phyloP scores from a whole-genome alignment of 805 yeast genomes.

The Schwanniomyces polymorphus region DNA sequence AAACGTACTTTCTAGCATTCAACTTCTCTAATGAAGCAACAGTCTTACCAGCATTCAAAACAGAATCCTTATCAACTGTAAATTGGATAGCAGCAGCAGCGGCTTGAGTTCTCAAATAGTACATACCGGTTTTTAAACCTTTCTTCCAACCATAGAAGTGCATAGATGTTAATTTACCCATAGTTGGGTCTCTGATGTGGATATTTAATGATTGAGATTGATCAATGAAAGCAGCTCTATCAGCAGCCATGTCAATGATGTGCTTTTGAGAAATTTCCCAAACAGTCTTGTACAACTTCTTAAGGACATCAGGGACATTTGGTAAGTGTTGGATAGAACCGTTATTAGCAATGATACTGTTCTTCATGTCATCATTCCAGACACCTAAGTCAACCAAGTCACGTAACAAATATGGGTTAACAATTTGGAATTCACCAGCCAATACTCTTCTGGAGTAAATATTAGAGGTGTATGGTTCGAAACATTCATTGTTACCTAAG shows the following conservation, averaged over 20 bases:
- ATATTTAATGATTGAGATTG: constrained; percentile 94
- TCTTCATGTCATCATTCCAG: constrained; percentile 60
- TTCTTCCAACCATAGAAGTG: constrained; percentile 99
- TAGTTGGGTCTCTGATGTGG: constrained; percentile 84
- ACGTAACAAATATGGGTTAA: constrained; percentile 56
- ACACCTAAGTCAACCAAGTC: constrained; percentile 59
- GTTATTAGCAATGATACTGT: constrained; percentile 53
- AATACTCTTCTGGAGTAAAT: constrained; percentile 63
- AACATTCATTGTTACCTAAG: constrained; percentile 61
- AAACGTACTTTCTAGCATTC: constrained; percentile 37
- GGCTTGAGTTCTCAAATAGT: constrained; percentile 95
- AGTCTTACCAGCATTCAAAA: constrained; percentile 37
- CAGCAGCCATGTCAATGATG: constrained; percentile 66
- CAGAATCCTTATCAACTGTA: constrained; percentile 48
- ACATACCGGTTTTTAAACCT: constrained; percentile 98
- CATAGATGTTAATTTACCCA: constrained; percentile 96
- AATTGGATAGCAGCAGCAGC: constrained; percentile 97
- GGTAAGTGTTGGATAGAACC: constrained; percentile 59
- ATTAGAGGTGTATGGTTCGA: constrained; percentile 63
- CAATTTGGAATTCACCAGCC: constrained; percentile 66
- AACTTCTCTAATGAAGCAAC: constrained; percentile 39
- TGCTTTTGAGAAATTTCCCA: constrained; percentile 64
- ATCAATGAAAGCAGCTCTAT: constrained; percentile 77
- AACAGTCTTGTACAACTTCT: constrained; percentile 57
- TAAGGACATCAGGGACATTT: constrained; percentile 53